phyloP scores from a whole-genome alignment of 768 basidiomycete species.

The Tephrocybe sp. region DNA sequence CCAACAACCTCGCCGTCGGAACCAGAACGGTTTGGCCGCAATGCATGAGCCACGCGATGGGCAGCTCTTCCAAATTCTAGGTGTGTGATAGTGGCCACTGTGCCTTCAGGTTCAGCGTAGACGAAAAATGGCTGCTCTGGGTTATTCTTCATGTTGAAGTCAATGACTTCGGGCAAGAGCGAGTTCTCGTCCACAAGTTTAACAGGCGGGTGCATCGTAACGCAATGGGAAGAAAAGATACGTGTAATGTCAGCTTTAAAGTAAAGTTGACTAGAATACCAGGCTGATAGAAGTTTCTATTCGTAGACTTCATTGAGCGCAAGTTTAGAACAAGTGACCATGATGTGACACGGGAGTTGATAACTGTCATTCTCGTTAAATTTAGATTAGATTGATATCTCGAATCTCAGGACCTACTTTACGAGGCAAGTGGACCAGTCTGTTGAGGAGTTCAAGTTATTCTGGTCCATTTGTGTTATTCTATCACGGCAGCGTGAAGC shows the following conservation, averaged over 20 bases:
- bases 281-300: not conserved
- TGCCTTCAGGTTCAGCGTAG: slow-evolving; percentile 14
- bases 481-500: too few species aligned
- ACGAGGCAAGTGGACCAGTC: too few species aligned
- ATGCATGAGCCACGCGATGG: slow-evolving; percentile 32
- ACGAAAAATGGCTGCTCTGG: slow-evolving; percentile 15
- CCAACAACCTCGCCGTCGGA: slow-evolving; percentile 26
- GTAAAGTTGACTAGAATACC: not conserved
- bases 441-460: too few species aligned
- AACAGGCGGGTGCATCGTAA: not conserved
- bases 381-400: too few species aligned
- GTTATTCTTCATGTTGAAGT: slow-evolving; percentile 12
- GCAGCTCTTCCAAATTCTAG: slow-evolving; percentile 38
- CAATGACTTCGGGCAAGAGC: slow-evolving; percentile 2
- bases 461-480: too few species aligned
- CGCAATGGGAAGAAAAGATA: not conserved
- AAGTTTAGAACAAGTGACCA: too few species aligned
- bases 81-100: slow-evolving; percentile 25
- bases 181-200: not conserved
- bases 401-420: too few species aligned
- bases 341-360: too few species aligned
- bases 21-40: slow-evolving; percentile 26
- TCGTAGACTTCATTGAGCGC: not conserved
- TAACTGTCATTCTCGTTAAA: too few species aligned
- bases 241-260: not conserved